Evolutionary conservation across 129 eudicot species (phyloP).

Genomic region (Arctium minus): DNA sequence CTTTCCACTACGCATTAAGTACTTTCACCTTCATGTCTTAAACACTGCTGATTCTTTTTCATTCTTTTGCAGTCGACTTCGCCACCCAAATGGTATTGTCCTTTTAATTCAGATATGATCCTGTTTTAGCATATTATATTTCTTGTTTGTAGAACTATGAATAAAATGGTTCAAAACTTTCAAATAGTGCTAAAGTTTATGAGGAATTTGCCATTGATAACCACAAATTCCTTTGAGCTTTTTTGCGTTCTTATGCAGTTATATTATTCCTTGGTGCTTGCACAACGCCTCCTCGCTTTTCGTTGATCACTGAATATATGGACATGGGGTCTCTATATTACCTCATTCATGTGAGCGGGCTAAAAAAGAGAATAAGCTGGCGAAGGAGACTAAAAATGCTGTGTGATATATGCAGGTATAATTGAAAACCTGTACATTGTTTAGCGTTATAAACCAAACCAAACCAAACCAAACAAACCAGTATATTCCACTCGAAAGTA

Average conservation of each 20-base stretch:
- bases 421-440: neutral
- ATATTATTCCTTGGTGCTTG: constrained; percentile 94
- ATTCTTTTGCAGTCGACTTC: constrained; percentile 65
- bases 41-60: constrained; percentile 13
- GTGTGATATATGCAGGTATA: constrained; percentile 91
- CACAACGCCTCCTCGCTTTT: constrained; percentile 84
- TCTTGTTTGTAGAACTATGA: neutral
- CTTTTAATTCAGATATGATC: constrained; percentile 4
- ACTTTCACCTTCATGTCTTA: neutral
- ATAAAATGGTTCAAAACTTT: neutral
- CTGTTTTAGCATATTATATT: neutral
- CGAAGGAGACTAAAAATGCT: constrained; percentile 79
- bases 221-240: neutral
- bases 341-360: constrained; percentile 80
- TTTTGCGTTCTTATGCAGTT: constrained; percentile 46
- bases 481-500: neutral
- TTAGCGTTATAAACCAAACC: neutral
- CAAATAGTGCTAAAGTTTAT: neutral
- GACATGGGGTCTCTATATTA: constrained; percentile 92
- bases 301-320: constrained; percentile 86
- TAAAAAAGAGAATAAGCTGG: constrained; percentile 89
- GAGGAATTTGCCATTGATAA: neutral
- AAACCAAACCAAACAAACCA: neutral
- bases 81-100: constrained; percentile 93
- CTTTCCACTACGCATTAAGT: neutral